Conservation (phyloP, 2,329 filamentous ascomycete species). For the Pseudocercospora fuligena region DNA sequence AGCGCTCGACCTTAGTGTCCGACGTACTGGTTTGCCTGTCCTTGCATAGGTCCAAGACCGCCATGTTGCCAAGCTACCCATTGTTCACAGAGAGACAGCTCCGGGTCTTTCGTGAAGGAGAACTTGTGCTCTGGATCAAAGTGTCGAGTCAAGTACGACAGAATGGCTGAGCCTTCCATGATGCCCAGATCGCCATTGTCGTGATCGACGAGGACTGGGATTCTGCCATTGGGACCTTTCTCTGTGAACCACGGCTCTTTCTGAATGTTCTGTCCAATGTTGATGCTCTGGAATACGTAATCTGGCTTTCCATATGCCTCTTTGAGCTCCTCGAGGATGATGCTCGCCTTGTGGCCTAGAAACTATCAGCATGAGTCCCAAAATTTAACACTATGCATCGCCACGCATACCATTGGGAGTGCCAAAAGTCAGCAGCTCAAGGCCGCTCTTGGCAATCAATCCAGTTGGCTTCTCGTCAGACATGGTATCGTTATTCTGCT, state of each 20-base stretch:
- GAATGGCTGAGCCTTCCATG: slow-evolving; percentile 51
- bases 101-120: slow-evolving; percentile 53
- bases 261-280: slow-evolving; percentile 67
- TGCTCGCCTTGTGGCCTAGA: slow-evolving; percentile 56
- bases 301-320: slow-evolving; percentile 63
- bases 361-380: background rate
- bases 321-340: slow-evolving; percentile 69
- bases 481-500: slow-evolving; percentile 30
- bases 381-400: background rate
- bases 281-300: slow-evolving; percentile 64
- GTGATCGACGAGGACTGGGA: slow-evolving; percentile 70
- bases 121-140: slow-evolving; percentile 55
- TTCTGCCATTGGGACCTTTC: slow-evolving; percentile 67
- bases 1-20: background rate
- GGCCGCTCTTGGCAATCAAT: slow-evolving; percentile 65
- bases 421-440: slow-evolving; percentile 66
- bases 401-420: slow-evolving; percentile 48
- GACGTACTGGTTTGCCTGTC: slow-evolving; percentile 39
- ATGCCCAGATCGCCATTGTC: slow-evolving; percentile 63
- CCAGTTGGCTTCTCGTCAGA: slow-evolving; percentile 54
- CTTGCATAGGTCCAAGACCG: slow-evolving; percentile 44
- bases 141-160: slow-evolving; percentile 51
- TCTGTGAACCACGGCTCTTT: slow-evolving; percentile 70
- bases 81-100: slow-evolving; percentile 57
- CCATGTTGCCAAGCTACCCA: slow-evolving; percentile 64